A percentile compares a stretch with the other conserved stretches of the same genome.
phyloP scores from a whole-genome alignment of 2,329 filamentous ascomycete genomes.

The Alternaria sp. region DNA sequence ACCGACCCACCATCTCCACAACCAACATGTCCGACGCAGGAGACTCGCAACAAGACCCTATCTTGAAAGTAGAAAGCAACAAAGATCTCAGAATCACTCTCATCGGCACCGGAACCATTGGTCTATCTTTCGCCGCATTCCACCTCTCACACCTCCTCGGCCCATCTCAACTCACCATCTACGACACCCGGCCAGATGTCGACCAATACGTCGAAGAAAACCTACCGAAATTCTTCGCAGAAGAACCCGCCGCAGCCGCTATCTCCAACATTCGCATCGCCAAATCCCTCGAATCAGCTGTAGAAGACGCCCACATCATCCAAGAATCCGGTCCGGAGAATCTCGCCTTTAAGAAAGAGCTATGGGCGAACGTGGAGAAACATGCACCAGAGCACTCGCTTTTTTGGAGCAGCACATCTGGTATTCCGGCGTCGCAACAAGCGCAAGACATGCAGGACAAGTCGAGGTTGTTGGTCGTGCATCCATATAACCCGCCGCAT shows the following conservation, averaged over 20 bases:
- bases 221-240: conserved; percentile 53
- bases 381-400: conserved; percentile 54
- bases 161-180: conserved; percentile 53
- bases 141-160: conserved; percentile 55
- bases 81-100: conserved; percentile 46
- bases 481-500: conserved; percentile 68
- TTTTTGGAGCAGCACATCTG: conserved; percentile 65
- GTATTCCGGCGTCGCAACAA: conserved; percentile 62
- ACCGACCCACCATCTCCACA: background rate
- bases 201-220: conserved; percentile 51
- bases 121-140: conserved; percentile 62
- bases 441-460: conserved; percentile 50
- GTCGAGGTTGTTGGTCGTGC: conserved; percentile 61
- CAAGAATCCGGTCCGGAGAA: conserved; percentile 67
- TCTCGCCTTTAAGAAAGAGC: conserved; percentile 56
- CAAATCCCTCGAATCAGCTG: conserved; percentile 49
- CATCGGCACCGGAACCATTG: conserved; percentile 59
- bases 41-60: background rate
- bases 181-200: conserved; percentile 59
- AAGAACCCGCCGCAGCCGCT: conserved; percentile 11
- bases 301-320: conserved; percentile 57
- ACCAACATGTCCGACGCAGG: conserved; percentile 12
- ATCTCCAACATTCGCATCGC: conserved; percentile 45
- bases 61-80: background rate
- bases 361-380: conserved; percentile 60